These are phyloP conservation scores for Nannochloropsis limnetica DNA, from an alignment of 352 stramenopile genomes.

Conservation along the genomic window DNA sequence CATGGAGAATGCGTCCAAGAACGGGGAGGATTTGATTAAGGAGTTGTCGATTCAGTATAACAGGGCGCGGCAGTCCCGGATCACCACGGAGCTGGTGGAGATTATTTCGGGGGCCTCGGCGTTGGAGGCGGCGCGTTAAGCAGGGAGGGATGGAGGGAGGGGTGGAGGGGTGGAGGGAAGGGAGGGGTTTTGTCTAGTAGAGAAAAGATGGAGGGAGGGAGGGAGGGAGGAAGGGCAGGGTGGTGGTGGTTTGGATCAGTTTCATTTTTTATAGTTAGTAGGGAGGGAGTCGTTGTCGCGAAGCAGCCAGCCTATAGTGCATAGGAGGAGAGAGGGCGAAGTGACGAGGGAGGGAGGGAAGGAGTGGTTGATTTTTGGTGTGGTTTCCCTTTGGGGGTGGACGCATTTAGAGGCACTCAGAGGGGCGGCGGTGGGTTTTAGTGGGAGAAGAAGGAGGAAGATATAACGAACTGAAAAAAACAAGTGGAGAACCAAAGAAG, in stretches of 20 bases:
- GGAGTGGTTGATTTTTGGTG: too few relatives aligned
- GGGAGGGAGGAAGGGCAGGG: neutral
- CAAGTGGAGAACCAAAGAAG: neutral
- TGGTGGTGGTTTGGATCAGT: neutral
- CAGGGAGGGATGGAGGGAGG: neutral
- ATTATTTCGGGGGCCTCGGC: slow-evolving; percentile 94
- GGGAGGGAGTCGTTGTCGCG: neutral
- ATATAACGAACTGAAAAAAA: neutral
- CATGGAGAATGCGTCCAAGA: slow-evolving; percentile 98
- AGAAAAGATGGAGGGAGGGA: neutral
- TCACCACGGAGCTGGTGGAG: slow-evolving; percentile 94
- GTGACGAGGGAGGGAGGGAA: too few relatives aligned
- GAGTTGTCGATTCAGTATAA: slow-evolving; percentile 80
- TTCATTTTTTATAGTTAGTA: neutral
- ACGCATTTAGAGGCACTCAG: neutral
- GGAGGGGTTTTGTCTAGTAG: slow-evolving; percentile 32
- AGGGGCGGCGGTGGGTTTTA: neutral
- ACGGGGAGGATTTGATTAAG: slow-evolving; percentile 94
- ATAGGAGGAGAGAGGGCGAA: neutral
- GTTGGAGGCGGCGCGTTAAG: slow-evolving; percentile 64
- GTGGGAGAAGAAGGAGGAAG: too few relatives aligned
- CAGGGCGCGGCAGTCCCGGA: slow-evolving; percentile 83
- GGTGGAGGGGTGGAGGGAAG: neutral
- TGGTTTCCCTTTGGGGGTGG: too few relatives aligned
- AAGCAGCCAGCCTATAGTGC: neutral